Evolutionary conservation across 1,284 basidiomycete species (phyloP).

Genomic region (Thecaphora frezii): DNA sequence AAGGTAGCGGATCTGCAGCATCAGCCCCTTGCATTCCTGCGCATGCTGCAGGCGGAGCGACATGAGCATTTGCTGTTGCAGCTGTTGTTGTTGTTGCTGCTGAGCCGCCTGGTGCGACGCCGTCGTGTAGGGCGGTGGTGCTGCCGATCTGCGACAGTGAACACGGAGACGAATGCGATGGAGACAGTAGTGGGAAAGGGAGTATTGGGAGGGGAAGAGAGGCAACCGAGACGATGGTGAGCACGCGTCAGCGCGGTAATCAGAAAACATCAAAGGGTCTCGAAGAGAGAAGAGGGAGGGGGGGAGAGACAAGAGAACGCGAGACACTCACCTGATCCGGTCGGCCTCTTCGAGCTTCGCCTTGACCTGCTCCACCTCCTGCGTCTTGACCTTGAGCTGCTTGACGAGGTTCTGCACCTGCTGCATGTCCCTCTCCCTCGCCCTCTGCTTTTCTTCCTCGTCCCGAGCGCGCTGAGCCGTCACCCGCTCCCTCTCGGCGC

Average conservation of each 20-base stretch:
- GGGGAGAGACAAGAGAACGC: too few species aligned
- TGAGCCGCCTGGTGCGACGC: background rate
- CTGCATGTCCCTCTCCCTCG: constrained; percentile 14
- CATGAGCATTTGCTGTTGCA: constrained; percentile 12
- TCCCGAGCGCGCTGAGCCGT: constrained; percentile 11
- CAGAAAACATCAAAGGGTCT: too few species aligned
- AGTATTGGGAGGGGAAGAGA: too few species aligned
- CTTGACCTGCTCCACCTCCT: constrained; percentile 24
- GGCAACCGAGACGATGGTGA: too few species aligned
- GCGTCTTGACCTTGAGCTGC: constrained; percentile 25
- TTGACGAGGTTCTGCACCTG: constrained; percentile 20
- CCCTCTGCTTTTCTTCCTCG: constrained; percentile 15
- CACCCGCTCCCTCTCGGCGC: constrained; percentile 20
- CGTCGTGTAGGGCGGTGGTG: constrained; percentile 11
- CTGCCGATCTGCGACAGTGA: background rate
- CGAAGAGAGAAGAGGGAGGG: too few species aligned
- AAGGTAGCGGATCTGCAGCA: constrained; percentile 85
- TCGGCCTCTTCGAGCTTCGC: constrained; percentile 21
- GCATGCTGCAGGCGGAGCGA: constrained; percentile 66
- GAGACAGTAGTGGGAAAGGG: too few species aligned
- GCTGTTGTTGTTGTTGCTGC: too few species aligned
- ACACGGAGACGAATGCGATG: background rate
- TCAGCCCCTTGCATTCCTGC: constrained; percentile 80
- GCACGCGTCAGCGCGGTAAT: too few species aligned
- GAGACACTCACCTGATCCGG: background rate